Evolutionary conservation across 495 filamentous ascomycete species (phyloP), one percentile per base, ranked within the genome.

Genomic region (Cenococcum geophilum): DNA sequence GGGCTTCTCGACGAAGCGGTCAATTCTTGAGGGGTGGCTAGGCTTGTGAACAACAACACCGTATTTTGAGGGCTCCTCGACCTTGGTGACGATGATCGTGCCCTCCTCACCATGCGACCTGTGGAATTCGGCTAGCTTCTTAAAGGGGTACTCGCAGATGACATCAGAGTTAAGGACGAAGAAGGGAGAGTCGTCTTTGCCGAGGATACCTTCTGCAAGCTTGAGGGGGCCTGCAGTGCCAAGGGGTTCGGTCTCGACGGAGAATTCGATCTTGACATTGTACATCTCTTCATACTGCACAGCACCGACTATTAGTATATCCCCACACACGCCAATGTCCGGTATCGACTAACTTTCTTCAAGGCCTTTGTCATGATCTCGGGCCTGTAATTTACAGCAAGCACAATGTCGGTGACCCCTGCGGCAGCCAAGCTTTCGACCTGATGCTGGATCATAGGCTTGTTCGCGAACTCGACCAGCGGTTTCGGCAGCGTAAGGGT

Each of bases 141-240:
- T 79, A 80, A 97, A 97, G 42, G 93, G 93, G 76, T 92, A 99
- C 57, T 99, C 92, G 83, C 95, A 97, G 74, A 95, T 97, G 68
- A 99, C 83, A 72, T 97, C 93, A 35, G 91, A 95, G 80, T 97
- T 97, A 60, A 99, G 83, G n/a, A 99, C 93, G 76, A 99, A 97
- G 80, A 97, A 97, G 47, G 93, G 93, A 12, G 83, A 76, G 73
- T 96, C 86, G 71, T 97, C 92, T 75, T 97, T 97, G 61, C 82
- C 89, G 54, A 98, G 83, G 67, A 92, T 91, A 70, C 89, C 83
- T 79, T 97, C 93, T 54, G 93, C 93, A 52, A 98, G 84, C 79
- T 97, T 98, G 61, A 98, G 81, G 32, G 93, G 93, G 59, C 93
- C 93, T 63, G 93, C 93, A 48, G 93, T 98, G 69, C 95, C 93